Evolutionary conservation across 2,329 filamentous ascomycete genomes (phyloP).

Genomic region (Ceratocystiopsis minuta): DNA sequence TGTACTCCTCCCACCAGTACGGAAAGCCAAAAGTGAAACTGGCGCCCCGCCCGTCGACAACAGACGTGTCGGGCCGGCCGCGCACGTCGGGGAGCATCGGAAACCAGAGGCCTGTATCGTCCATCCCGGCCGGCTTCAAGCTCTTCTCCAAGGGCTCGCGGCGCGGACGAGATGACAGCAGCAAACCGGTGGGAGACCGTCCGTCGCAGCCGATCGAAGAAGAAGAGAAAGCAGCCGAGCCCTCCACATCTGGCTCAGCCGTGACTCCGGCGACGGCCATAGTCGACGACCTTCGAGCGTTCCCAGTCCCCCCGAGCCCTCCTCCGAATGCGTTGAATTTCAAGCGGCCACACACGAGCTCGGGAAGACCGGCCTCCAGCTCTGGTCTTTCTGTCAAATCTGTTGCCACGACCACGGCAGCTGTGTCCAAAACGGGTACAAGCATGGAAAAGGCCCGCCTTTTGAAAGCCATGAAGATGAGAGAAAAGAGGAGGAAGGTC

Average conservation of each 20-base stretch:
- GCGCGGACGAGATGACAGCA: conserved; percentile 23
- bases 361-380: conserved; percentile 23
- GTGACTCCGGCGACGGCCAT: no score
- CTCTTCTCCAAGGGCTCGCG: conserved; percentile 41
- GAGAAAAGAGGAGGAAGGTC: conserved; percentile 56
- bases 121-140: conserved; percentile 66
- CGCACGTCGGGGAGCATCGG: conserved; percentile 40
- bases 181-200: conserved; percentile 14
- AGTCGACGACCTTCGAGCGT: no score
- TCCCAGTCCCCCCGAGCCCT: no score
- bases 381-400: conserved; percentile 26
- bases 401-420: conserved; percentile 17
- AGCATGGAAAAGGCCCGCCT: conserved; percentile 80
- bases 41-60: conserved; percentile 57
- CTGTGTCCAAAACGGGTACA: conserved; percentile 30
- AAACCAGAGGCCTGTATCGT: conserved; percentile 54
- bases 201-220: background rate
- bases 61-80: conserved; percentile 42
- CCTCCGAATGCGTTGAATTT: no score
- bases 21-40: conserved; percentile 73
- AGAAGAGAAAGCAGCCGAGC: background rate
- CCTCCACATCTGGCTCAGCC: background rate
- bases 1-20: conserved; percentile 31
- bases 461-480: conserved; percentile 83
- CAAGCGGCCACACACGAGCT: conserved; percentile 18